A percentile compares a stretch with the other conserved stretches of the same genome.
Conservation (phyloP, 129 eudicot genomes). For the Mikania micrantha region DNA sequence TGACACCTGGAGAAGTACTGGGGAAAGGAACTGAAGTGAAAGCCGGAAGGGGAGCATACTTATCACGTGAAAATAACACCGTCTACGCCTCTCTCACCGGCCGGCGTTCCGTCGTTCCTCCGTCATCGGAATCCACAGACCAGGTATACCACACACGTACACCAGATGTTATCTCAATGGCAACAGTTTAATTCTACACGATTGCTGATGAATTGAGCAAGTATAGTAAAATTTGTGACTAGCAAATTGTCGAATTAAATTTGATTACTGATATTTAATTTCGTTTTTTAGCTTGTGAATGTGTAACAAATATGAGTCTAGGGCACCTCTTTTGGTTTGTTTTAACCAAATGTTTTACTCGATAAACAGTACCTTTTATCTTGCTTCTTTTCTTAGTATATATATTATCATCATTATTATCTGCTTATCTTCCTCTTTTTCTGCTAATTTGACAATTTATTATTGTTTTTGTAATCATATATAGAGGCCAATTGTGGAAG, state of each 20-base stretch:
- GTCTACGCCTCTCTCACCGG: constrained; percentile 93
- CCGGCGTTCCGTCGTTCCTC: constrained; percentile 35
- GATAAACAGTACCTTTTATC: too few species aligned
- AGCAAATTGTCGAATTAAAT: neutral
- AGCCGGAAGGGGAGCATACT: constrained; percentile 83
- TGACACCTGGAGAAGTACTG: constrained; percentile 74
- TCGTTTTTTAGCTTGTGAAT: neutral
- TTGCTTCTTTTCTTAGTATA: neutral
- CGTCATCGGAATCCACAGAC: constrained; percentile 47
- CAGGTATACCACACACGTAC: constrained; percentile 41
- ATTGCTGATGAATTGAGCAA: neutral
- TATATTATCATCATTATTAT: neutral
- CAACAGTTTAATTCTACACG: too few species aligned
- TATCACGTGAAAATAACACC: constrained; percentile 37
- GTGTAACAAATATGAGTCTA: neutral
- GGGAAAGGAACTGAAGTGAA: constrained; percentile 46
- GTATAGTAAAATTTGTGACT: neutral
- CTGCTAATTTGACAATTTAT: neutral
- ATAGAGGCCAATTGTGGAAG: constrained; percentile 83
- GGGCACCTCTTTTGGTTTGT: constrained; percentile 5
- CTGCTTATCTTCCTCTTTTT: neutral
- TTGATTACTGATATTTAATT: neutral
- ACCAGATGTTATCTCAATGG: too few species aligned
- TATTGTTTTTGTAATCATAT: neutral
- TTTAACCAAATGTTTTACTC: too few species aligned